A percentile compares a stretch with the other conserved stretches of the same genome.
phyloP scores from a whole-genome alignment of 306 rosid genomes.

The Vigna nakashimae region DNA sequence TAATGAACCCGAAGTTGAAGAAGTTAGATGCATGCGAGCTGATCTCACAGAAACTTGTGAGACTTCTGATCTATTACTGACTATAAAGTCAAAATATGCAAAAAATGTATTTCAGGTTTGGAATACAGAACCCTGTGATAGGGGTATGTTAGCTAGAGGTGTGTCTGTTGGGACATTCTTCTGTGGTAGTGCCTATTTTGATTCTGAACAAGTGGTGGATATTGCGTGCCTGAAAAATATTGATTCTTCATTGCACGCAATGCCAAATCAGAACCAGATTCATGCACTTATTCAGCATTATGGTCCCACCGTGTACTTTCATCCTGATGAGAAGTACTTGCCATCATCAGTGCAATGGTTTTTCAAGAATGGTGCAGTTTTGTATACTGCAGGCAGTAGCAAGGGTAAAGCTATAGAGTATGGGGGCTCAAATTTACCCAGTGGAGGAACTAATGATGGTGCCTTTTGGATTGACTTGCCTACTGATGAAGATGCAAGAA shows the following conservation, averaged over 20 bases:
- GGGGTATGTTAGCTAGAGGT: conserved; percentile 74
- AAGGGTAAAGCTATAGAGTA: conserved; percentile 48
- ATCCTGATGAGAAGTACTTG: conserved; percentile 82
- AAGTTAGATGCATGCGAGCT: conserved; percentile 74
- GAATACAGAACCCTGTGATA: conserved; percentile 69
- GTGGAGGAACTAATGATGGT: conserved; percentile 71
- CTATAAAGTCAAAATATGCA: conserved; percentile 55
- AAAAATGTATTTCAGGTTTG: conserved; percentile 63
- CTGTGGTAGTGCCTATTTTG: conserved; percentile 57
- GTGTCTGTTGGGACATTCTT: conserved; percentile 84
- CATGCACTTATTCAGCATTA: conserved; percentile 84
- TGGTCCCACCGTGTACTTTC: conserved; percentile 90
- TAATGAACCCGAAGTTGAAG: conserved; percentile 65
- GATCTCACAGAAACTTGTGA: conserved; percentile 89
- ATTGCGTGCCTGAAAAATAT: conserved; percentile 85
- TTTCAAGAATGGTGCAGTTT: conserved; percentile 74
- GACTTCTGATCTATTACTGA: conserved; percentile 52
- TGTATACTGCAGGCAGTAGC: conserved; percentile 52
- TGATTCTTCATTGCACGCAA: conserved; percentile 55
- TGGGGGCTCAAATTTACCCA: conserved; percentile 78
- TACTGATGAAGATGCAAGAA: conserved; percentile 56
- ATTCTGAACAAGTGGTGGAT: conserved; percentile 51
- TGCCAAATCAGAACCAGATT: conserved; percentile 87
- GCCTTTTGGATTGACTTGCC: conserved; percentile 91
- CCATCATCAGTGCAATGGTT: conserved; percentile 97